These are phyloP conservation scores for Kalanchoe fedtschenkoi DNA, from an alignment of 164 flowering plant species.

Conservation along the genomic window DNA sequence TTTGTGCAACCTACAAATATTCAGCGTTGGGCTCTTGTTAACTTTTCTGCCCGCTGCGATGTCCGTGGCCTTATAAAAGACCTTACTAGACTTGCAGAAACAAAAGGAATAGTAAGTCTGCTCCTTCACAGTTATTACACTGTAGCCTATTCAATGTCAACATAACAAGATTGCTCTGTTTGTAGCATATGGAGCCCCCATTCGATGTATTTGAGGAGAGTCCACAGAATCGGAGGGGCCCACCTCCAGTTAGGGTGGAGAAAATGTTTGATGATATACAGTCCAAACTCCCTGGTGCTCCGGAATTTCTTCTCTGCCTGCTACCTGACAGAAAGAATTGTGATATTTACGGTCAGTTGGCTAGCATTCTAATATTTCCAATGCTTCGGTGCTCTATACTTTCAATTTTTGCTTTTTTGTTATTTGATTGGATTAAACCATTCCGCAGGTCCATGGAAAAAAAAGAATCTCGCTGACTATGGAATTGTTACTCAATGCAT, in stretches of 20 bases:
- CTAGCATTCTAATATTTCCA: not conserved
- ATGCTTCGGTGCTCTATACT: not conserved
- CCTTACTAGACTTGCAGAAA: constrained; percentile 36
- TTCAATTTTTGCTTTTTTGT: not conserved
- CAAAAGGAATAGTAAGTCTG: constrained; percentile 73
- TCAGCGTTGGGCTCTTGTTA: constrained; percentile 72
- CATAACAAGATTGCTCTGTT: not conserved
- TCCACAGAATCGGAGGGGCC: constrained; percentile 26
- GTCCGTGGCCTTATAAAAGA: constrained; percentile 27
- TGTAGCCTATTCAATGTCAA: not conserved
- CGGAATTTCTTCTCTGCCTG: constrained; percentile 49
- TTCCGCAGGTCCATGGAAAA: constrained; percentile 53
- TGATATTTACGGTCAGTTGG: constrained; percentile 47
- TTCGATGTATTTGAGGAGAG: constrained; percentile 41
- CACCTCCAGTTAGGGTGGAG: constrained; percentile 48
- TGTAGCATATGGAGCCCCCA: constrained; percentile 33
- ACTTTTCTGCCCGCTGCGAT: constrained; percentile 85
- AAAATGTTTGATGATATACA: constrained; percentile 44
- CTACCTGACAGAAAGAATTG: constrained; percentile 53
- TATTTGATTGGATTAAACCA: not conserved
- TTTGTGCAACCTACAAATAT: constrained; percentile 49
- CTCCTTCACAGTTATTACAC: not conserved
- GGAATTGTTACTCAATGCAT: constrained; percentile 90
- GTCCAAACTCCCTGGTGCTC: constrained; percentile 41
- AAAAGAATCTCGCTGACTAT: constrained; percentile 51